phyloP scores from a whole-genome alignment of 495 filamentous ascomycete genomes.

The Penicillium goetzii region DNA sequence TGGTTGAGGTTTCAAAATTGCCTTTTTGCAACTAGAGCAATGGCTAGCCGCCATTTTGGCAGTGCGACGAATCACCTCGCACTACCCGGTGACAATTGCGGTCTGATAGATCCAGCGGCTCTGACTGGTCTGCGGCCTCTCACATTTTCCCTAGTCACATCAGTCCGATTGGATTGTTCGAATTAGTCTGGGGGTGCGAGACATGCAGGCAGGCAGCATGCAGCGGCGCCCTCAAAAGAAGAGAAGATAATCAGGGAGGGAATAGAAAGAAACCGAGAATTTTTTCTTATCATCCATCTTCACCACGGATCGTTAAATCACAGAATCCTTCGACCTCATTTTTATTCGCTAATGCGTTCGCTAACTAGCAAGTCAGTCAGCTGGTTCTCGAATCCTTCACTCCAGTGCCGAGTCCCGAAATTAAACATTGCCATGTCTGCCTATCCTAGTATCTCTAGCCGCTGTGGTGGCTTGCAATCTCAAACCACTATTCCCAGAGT shows the following conservation, averaged over 20 bases:
- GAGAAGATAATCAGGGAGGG: background rate
- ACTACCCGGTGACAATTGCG: constrained; percentile 13
- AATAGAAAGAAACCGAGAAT: background rate
- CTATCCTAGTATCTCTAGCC: background rate
- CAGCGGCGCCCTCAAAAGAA: background rate
- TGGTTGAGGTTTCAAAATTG: background rate
- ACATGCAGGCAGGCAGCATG: constrained; percentile 1
- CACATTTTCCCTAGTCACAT: constrained; percentile 4
- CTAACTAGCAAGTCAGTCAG: background rate
- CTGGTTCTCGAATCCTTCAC: background rate
- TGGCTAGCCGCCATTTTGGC: constrained; percentile 13
- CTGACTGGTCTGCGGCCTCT: constrained; percentile 23
- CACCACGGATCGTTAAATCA: background rate
- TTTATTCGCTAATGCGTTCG: background rate
- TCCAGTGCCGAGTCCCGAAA: background rate
- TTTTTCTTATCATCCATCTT: background rate
- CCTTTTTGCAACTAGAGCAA: background rate
- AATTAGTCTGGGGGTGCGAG: constrained; percentile 6
- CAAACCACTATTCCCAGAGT: constrained; percentile 25
- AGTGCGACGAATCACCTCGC: constrained; percentile 25
- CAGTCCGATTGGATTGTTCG: background rate
- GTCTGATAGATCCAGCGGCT: constrained; percentile 32
- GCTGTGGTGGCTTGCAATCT: constrained; percentile 24
- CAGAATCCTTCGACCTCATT: background rate
- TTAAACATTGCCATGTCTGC: background rate